A percentile compares a stretch with the other conserved stretches of the same genome.
These are phyloP conservation scores for Solanum okadae DNA, from an alignment of 257 asterid species.

Conservation along the genomic window DNA sequence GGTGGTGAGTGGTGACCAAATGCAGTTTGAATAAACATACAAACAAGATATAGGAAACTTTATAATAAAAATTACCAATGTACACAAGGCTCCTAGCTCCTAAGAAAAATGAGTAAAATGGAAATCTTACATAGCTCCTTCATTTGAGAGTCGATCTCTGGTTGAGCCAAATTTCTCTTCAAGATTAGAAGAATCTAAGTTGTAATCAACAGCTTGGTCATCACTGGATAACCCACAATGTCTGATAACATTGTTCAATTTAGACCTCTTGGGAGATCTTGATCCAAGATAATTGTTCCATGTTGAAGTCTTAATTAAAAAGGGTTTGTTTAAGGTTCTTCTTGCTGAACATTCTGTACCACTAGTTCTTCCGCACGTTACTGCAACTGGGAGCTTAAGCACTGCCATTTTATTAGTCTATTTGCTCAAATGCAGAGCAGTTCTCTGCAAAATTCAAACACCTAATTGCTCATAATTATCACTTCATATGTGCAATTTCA, in stretches of 20 bases:
- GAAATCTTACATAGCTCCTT: constrained; percentile 25
- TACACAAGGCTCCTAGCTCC: background rate
- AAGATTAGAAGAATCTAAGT: constrained; percentile 1
- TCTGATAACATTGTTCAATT: constrained; percentile 11
- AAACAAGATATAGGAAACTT: background rate
- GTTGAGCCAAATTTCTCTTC: constrained; percentile 15
- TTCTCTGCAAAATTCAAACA: background rate
- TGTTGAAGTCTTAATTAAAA: background rate
- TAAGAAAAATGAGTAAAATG: background rate
- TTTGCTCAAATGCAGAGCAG: background rate
- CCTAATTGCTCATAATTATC: background rate
- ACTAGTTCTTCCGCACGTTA: background rate
- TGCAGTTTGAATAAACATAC: background rate
- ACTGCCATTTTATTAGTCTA: constrained; percentile 5
- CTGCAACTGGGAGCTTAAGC: constrained; percentile 7
- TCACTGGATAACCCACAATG: constrained; percentile 13
- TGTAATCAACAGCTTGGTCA: constrained; percentile 7
- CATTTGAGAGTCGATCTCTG: constrained; percentile 11
- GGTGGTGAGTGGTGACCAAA: background rate
- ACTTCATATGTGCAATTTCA: background rate
- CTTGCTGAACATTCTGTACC: background rate
- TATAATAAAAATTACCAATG: background rate
- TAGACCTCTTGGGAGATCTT: constrained; percentile 3
- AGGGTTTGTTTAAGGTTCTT: background rate
- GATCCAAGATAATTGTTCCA: background rate